Evolutionary conservation across 306 rosid species (phyloP).

Genomic region (Acacia melanoxylon): DNA sequence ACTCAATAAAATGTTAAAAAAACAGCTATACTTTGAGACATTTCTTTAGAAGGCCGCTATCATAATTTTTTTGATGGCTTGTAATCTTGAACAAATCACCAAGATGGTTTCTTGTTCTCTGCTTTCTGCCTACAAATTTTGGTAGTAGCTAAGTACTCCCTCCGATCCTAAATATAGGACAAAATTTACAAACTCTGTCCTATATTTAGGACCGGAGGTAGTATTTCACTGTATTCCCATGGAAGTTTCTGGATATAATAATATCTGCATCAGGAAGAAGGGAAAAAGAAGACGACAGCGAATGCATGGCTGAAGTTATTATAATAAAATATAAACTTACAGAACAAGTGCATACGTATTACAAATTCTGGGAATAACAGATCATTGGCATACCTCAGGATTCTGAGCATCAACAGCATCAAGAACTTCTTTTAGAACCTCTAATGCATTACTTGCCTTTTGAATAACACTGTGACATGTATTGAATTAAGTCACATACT

Average conservation of each 20-base stretch:
- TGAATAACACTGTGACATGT: slow-evolving; percentile 70
- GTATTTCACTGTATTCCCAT: background rate
- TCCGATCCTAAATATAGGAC: no score
- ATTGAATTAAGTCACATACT: slow-evolving; percentile 19
- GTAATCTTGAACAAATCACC: background rate
- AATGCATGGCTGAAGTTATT: background rate
- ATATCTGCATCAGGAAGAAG: background rate
- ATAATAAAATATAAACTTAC: background rate
- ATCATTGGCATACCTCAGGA: slow-evolving; percentile 69
- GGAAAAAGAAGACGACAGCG: background rate
- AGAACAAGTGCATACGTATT: background rate
- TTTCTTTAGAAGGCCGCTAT: background rate
- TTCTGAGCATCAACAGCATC: slow-evolving; percentile 74
- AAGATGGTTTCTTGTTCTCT: background rate
- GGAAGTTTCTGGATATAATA: background rate
- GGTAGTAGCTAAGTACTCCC: no score
- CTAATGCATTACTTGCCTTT: slow-evolving; percentile 82
- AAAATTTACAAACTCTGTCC: no score
- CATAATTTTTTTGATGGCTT: background rate
- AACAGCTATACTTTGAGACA: background rate
- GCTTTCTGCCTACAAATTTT: background rate
- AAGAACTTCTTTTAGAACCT: slow-evolving; percentile 84
- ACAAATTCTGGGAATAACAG: background rate
- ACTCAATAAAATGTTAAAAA: background rate
- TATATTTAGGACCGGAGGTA: no score